A percentile compares a stretch with the other conserved stretches of the same genome.
Evolutionary conservation across 75 land plant genomes (phyloP).

Genomic region (Larix kaempferi): DNA sequence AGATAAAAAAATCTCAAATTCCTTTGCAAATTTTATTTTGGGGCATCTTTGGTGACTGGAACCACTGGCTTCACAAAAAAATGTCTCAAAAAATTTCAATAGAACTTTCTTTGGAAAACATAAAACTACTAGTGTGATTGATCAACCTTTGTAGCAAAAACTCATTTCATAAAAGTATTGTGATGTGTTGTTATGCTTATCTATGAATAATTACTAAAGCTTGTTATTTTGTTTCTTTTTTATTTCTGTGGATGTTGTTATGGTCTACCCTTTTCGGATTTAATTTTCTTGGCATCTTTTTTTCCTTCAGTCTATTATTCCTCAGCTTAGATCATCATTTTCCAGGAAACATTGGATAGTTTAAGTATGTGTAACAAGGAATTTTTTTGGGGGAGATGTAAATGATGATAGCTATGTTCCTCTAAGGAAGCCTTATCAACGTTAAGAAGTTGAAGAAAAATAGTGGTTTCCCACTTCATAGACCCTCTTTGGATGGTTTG

Average conservation of each 20-base stretch:
- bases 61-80: conserved; percentile 50
- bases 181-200: background rate
- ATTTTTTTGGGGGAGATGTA: conserved; percentile 43
- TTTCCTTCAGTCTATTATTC: background rate
- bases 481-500: conserved; percentile 68
- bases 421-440: conserved; percentile 3
- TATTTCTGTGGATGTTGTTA: background rate
- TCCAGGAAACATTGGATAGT: conserved; percentile 52
- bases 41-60: conserved; percentile 80
- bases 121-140: conserved; percentile 55
- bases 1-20: too few relatives aligned
- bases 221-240: background rate
- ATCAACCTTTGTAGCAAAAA: background rate
- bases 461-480: conserved; percentile 93
- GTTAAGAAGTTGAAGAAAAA: conserved; percentile 60
- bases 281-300: background rate
- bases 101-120: too few relatives aligned
- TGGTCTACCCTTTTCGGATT: background rate
- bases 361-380: conserved; percentile 67
- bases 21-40: conserved; percentile 45
- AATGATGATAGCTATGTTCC: conserved; percentile 22
- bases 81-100: conserved; percentile 14
- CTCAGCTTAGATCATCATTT: background rate
- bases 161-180: background rate
- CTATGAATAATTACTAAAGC: background rate